Base-by-base conservation (phyloP, 1,284 basidiomycete species). In the Cutaneotrichosporon sp. region DNA sequence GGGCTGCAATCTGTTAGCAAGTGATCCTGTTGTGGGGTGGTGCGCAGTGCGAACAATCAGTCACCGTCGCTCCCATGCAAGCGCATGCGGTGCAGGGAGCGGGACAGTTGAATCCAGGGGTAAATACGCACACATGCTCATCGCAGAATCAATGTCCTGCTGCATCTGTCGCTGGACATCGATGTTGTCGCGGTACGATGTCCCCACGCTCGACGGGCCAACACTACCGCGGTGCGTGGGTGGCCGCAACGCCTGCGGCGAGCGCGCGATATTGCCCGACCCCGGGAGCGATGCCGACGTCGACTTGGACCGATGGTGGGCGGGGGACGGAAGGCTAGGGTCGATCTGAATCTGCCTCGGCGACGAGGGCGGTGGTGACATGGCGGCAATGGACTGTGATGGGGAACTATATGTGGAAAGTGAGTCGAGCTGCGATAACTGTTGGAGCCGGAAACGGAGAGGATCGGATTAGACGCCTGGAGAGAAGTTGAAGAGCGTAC, bases 101-200 rank as follows among this genome's bases (percentile, higher is more conserved):
- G n/a, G n/a, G n/a, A n/a, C n/a, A n/a, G n/a, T n/a, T n/a, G n/a
- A n/a, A n/a, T n/a, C n/a, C n/a, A n/a, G n/a, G n/a, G n/a, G n/a
- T n/a, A n/a, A n/a, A n/a, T 31, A 71, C 69, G 57, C 44, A 73
- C 71, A 72, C 66, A 75, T 69, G 52, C 62, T 66, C 65, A 68
- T 70, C 8, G 72, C 72, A 32, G 61, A 64, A 38, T 75, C 71
- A 17, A 75, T 61, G 51, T 75, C 72, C 54, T 75, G 72, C 52
- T 66, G 61, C 57, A 65, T 63, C 59, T 74, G 72, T 25, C 72
- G 55, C 59, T 72, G 61, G 9, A 57, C 59, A 27, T 62, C 60
- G n/a, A 39, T 46, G 39, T 62, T 57, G 39, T 62, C 63, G 25
- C 59, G 48, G 45, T 62, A 61, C 31, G 60, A 54, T n/a, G 48